Evolutionary conservation across 2,329 filamentous ascomycete genomes (phyloP).

Genomic region (Ophiostoma sp.): DNA sequence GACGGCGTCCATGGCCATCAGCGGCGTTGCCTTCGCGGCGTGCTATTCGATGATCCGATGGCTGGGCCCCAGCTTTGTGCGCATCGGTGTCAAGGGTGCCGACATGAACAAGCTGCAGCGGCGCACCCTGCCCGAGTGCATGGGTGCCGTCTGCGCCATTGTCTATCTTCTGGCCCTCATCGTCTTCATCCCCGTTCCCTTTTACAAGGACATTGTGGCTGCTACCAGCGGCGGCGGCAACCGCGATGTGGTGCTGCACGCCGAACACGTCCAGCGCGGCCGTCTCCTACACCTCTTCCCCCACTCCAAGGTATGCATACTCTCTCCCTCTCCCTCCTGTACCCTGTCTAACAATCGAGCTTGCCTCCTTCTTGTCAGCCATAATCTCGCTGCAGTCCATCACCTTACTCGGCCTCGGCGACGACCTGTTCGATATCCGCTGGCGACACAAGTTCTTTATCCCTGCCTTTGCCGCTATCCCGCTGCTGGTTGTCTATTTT

Average conservation of each 20-base stretch:
- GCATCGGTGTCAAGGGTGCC: conserved; percentile 79
- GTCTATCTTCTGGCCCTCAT: conserved; percentile 88
- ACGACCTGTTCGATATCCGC: conserved; percentile 95
- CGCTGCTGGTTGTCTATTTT: conserved; percentile 93
- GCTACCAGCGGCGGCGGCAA: conserved; percentile 92
- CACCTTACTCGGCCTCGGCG: conserved; percentile 83
- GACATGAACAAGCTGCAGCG: conserved; percentile 70
- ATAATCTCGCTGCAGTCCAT: conserved; percentile 89
- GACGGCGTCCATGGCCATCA: conserved; percentile 80
- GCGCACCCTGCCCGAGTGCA: conserved; percentile 84
- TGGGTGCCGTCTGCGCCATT: conserved; percentile 88
- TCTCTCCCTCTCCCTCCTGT: too few relatives aligned
- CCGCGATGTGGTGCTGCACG: conserved; percentile 71
- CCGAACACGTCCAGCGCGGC: conserved; percentile 70
- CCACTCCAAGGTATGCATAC: conserved; percentile 60
- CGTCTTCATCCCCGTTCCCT: conserved; percentile 90
- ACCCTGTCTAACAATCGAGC: conserved; percentile 35
- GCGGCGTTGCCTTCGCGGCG: conserved; percentile 73
- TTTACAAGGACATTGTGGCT: conserved; percentile 96
- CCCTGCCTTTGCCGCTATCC: conserved; percentile 85
- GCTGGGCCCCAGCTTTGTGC: conserved; percentile 86
- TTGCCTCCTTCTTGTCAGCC: conserved; percentile 90
- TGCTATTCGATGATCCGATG: conserved; percentile 85
- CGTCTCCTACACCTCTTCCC: conserved; percentile 87
- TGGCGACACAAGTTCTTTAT: conserved; percentile 99